Evolutionary conservation across 2,329 filamentous ascomycete species (phyloP), one percentile per base, ranked within the genome.

Genomic region (Penicillium sp.): DNA sequence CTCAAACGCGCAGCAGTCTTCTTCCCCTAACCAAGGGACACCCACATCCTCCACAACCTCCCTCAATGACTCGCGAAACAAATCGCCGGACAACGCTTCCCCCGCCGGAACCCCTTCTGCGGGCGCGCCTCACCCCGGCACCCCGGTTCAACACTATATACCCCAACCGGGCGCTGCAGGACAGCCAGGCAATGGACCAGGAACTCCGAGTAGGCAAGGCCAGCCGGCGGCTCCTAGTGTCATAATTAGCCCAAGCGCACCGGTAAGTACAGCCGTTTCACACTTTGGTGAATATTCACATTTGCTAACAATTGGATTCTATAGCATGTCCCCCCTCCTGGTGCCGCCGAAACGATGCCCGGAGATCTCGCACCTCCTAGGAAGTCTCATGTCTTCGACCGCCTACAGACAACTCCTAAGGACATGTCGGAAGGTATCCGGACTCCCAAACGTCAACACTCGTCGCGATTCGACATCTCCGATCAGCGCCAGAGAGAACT

Each of bases 381-480:
- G 76, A 97, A 97, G 80, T 94, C 91, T 21, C 79, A 91, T 65
- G 85, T 95, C 67, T 95, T 91, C 75, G 90, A 95, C 72, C 85
- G 91, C 58, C 83, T 97, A 58, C 91, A 97, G 72, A 88, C 93
- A 56, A 96, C 92, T 2, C 95, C 95, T 49, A 96, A 96, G 75
- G 94, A 99, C 76, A 90, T 96, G 58, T 91, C 94, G 35, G 94
- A 97, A 75, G 94, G 94, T 38, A 87, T 97, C 59, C 85, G 93
- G 69, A 97, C 94, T 6, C 94, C 94, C 27, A 96, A 96, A 78
- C 86, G 94, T 71, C 94, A 99, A 76, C 92, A 97, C 71, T 97
- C 94, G 35, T 99, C 94, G 44, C 86, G 94, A 59, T 99, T 99
- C 73, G 93, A 99, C 73, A 95, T 99, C 62, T 99, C 94, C 4